Conservation (phyloP, 2,329 filamentous ascomycete species). For the Blumeria hordei region DNA sequence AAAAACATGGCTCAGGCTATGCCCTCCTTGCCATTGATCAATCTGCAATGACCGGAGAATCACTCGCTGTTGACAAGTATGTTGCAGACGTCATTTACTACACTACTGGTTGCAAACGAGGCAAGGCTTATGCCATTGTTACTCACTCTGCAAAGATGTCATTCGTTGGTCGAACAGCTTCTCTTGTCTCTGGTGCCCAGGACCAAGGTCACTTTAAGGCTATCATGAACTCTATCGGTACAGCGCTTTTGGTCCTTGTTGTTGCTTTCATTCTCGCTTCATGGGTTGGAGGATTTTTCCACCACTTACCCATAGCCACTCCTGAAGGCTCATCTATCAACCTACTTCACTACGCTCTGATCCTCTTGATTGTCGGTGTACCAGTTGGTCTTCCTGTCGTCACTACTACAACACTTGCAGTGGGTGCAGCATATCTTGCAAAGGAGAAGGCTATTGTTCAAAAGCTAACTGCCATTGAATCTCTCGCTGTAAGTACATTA, state of each 20-base stretch:
- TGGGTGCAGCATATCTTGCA: constrained; percentile 53
- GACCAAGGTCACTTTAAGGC: constrained; percentile 62
- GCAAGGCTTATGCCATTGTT: constrained; percentile 48
- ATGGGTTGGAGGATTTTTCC: constrained; percentile 64
- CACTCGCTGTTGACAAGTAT: constrained; percentile 55
- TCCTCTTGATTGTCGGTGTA: constrained; percentile 54
- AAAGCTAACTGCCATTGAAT: constrained; percentile 59
- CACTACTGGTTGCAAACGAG: constrained; percentile 62
- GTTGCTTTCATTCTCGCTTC: constrained; percentile 52
- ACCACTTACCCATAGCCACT: constrained; percentile 36
- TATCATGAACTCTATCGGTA: constrained; percentile 64
- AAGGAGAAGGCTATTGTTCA: constrained; percentile 60
- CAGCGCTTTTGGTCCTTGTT: constrained; percentile 47
- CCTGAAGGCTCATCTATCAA: constrained; percentile 33
- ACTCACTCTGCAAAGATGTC: constrained; percentile 44
- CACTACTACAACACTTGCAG: constrained; percentile 53
- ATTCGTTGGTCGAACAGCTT: constrained; percentile 54
- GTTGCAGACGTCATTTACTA: constrained; percentile 57
- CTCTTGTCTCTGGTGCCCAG: constrained; percentile 49
- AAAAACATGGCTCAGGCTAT: constrained; percentile 31
- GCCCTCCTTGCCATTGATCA: constrained; percentile 50
- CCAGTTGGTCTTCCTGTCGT: constrained; percentile 61
- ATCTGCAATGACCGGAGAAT: constrained; percentile 62
- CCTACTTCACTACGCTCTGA: constrained; percentile 42
- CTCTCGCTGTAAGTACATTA: constrained; percentile 24